Evolutionary conservation across 176 grass and related monocot genomes (phyloP), one percentile per base, ranked within the genome.

Genomic region (Pharus latifolius): DNA sequence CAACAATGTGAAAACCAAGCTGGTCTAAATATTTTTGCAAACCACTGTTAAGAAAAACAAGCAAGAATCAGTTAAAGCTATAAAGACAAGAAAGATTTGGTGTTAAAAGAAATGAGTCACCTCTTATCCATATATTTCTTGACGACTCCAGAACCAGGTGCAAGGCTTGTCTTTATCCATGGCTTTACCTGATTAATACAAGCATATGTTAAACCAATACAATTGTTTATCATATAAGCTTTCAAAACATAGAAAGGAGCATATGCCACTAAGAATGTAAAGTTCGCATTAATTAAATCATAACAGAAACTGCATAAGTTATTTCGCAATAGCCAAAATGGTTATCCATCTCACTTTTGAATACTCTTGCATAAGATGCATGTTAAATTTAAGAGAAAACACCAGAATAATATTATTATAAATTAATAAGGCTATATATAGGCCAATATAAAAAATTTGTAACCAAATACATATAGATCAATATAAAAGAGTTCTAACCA

Each of bases 91-190:
- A 7, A 40, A 56, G 23, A 35, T 10, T 19, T 58, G 5, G 16
- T 54, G 19, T 17, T 27, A 9, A 59, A 22, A 18, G 41, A 69
- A 73, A 76, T 59, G 8, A 74, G 20, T 25, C 64, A 94, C 95
- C 90, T 99, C 81, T 94, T 85, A 43, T 91, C 87, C 66, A 99
- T 60, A 55, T 99, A 99, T 73, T 86, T 88, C 73, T 86, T 91
- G n/a, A 88, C 95, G 69, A 99, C 95, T 51, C 95, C 95, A 70
- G 95, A 99, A 75, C 90, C 95, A 74, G 95, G 95, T 12, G 95
- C 95, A 70, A 99, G 95, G 20, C 95, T 99, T 12, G 95, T 99
- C 69, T 99, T 99, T 78, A 99, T 94, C 95, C 95, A 94, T 81
- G 95, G 95, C 73, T 91, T 94, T 48, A 99, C 90, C 95, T 99